Base-by-base conservation (phyloP, 805 yeast species). In the Barnettozyma sp. region DNA sequence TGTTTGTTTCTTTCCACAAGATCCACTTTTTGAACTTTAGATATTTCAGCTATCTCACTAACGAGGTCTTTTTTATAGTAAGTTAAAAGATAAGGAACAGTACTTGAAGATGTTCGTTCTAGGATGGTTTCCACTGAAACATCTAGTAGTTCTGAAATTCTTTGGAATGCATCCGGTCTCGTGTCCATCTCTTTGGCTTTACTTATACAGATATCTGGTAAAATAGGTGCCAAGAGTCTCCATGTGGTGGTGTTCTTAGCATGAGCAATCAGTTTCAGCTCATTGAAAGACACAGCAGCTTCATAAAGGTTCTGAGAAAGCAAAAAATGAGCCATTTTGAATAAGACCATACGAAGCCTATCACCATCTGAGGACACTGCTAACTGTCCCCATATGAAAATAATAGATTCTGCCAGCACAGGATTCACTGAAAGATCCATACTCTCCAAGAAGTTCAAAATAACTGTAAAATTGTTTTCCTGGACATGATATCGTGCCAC, bases 171-270 rank as follows among this genome's bases (percentile, higher is more conserved):
- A 5, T 66, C 60, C 0, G 78, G 74, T 36, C 71, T 71, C 3
- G 65, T 58, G 6, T 62, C 59, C 29, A 74, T 51, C 29, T 67
- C 66, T 42, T 73, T 73, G 4, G 85, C 77, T 13, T 85, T 66
- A 17, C 70, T 70, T 28, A 76, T 71, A 25, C 88, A 71, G 7
- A 87, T 65, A 23, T 78, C 71, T 3, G 90, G 87, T 48, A 92
- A 68, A 42, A 75, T 83, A 1, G 95, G 95, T 7, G 83, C 75
- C 15, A 86, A 62, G 11, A 90, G 58, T 52, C 82, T 84, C 73
- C 90, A 87, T 0, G 94, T 79, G 0, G 95, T 74, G 23, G 72
- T 60, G 1, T 65, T 58, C 45, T 73, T 72, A 2, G 73, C 63
- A 13, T 60, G 48, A 0, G 96, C 80, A 10, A 82, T 67, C 22